Conservation (phyloP, 108 stramenopile species). For the Mediolabrus comicus region DNA sequence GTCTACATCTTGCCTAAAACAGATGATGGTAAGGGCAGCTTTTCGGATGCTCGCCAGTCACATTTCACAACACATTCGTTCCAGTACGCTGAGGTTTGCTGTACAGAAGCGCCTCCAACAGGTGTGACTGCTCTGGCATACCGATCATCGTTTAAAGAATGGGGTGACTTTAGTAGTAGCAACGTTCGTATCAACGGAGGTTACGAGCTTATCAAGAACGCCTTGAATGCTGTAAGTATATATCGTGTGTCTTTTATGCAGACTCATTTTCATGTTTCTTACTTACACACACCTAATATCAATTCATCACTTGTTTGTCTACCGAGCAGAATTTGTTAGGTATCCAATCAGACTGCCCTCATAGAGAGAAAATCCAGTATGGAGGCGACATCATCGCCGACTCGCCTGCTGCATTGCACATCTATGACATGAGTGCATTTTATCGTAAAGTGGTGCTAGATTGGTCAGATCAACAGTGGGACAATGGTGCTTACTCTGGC, state of each 20-base stretch:
- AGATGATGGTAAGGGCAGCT: constrained; percentile 25
- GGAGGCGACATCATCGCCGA: constrained; percentile 52
- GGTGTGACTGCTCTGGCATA: constrained; percentile 34
- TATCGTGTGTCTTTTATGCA: background rate
- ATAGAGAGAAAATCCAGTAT: constrained; percentile 61
- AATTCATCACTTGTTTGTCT: background rate
- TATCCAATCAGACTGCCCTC: constrained; percentile 61
- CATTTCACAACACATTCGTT: constrained; percentile 50
- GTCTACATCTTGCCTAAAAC: constrained; percentile 39
- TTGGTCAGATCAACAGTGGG: constrained; percentile 48
- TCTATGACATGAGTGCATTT: constrained; percentile 54
- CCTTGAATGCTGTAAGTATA: constrained; percentile 25
- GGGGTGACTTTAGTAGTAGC: constrained; percentile 38
- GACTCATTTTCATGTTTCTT: background rate
- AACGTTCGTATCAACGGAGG: constrained; percentile 48
- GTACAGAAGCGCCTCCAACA: constrained; percentile 33
- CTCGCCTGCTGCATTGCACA: constrained; percentile 36
- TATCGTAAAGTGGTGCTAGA: constrained; percentile 49
- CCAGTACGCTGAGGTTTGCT: constrained; percentile 48
- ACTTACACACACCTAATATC: background rate
- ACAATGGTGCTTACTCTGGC: constrained; percentile 44
- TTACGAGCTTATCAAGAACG: constrained; percentile 42
- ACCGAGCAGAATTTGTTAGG: constrained; percentile 43
- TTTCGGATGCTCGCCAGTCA: constrained; percentile 40
- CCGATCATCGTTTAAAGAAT: constrained; percentile 38